A percentile compares a stretch with the other conserved stretches of the same genome.
These are phyloP conservation scores for Millerozyma miso DNA, from an alignment of 805 yeast genomes.

Conservation along the genomic window DNA sequence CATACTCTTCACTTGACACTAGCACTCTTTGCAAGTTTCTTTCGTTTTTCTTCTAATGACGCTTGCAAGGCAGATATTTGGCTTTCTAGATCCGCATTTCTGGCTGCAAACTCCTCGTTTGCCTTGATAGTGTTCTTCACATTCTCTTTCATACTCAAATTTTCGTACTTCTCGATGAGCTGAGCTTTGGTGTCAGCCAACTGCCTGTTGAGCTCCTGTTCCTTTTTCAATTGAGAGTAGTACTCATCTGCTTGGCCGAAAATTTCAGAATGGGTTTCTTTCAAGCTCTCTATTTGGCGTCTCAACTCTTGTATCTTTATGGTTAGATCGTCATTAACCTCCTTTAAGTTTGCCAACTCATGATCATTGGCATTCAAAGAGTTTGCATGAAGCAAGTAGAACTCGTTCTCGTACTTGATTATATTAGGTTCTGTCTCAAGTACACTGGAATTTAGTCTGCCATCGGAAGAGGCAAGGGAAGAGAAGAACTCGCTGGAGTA, in stretches of 20 bases:
- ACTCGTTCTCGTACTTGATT: slow-evolving; percentile 35
- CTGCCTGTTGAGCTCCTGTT: slow-evolving; percentile 15
- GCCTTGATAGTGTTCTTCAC: slow-evolving; percentile 36
- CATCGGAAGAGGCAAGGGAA: background rate
- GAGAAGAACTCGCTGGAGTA: slow-evolving; percentile 14
- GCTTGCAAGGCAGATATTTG: slow-evolving; percentile 25
- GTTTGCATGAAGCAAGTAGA: slow-evolving; percentile 34
- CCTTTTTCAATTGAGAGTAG: slow-evolving; percentile 16
- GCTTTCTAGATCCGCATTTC: slow-evolving; percentile 30
- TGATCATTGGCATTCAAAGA: slow-evolving; percentile 33
- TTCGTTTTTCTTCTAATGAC: slow-evolving; percentile 22
- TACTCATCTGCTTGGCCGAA: slow-evolving; percentile 27
- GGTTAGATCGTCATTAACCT: slow-evolving; percentile 30
- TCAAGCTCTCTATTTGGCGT: slow-evolving; percentile 24
- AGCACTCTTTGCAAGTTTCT: slow-evolving; percentile 17
- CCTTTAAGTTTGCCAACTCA: slow-evolving; percentile 35
- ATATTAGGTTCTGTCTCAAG: slow-evolving; percentile 20
- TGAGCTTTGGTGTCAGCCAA: slow-evolving; percentile 12
- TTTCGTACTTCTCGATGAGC: slow-evolving; percentile 22
- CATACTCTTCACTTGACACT: background rate
- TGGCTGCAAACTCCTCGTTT: slow-evolving; percentile 32
- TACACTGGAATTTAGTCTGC: slow-evolving; percentile 9
- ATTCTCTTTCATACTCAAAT: slow-evolving; percentile 35
- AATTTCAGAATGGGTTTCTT: slow-evolving; percentile 35
- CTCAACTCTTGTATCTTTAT: slow-evolving; percentile 23